Base-by-base conservation (phyloP, 2,329 filamentous ascomycete genomes). In the Trichoderma cornu-damae region DNA sequence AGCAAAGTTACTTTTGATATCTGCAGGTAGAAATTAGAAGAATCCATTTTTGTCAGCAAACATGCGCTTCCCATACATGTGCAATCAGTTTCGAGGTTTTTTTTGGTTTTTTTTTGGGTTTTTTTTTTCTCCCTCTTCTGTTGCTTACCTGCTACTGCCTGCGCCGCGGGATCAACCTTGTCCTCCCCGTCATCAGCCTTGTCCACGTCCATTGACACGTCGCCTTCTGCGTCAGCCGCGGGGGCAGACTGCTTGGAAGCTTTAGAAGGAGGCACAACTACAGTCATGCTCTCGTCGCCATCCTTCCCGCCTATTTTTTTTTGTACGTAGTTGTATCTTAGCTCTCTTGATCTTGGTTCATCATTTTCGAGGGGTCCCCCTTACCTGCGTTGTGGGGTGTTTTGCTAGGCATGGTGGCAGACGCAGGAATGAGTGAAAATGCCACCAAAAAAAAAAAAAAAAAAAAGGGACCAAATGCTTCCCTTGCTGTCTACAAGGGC, bases 1-100 rank as follows among this genome's bases (percentile, higher is more conserved):
- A 52, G 85, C 84, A 70, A 96, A 96, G 76, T 95, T 96, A 80
- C 84, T 87, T 76, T 92, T 94, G 77, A 99, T 96, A 73, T 96
- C 94, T 97, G 70, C 37, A 58, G 49, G 22, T 24, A 61, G 28
- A 34, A 30, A 26, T n/a, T 38, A 37, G 47, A 37, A 60, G 69
- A 57, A 69, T 66, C 57, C n/a, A n/a, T n/a, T 52, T 43, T 28
- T 18, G 51, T 60, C 35, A 61, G 61, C 24, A 43, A 42, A 46
- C n/a, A 44, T 18, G 35, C 18, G 34, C 22, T 55, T 32, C 40
- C 16, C 37, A 32, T 22, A 46, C 22, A 47, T 47, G 20, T 18
- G 30, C 14, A 37, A 14, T n/a, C 34, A n/a, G 6, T 28, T 18
- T 44, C 11, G 4, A 32, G 6, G 16, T 8, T 38, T 14, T 37